phyloP scores from a whole-genome alignment of 2,329 filamentous ascomycete species.

The Knufia fluminis region DNA sequence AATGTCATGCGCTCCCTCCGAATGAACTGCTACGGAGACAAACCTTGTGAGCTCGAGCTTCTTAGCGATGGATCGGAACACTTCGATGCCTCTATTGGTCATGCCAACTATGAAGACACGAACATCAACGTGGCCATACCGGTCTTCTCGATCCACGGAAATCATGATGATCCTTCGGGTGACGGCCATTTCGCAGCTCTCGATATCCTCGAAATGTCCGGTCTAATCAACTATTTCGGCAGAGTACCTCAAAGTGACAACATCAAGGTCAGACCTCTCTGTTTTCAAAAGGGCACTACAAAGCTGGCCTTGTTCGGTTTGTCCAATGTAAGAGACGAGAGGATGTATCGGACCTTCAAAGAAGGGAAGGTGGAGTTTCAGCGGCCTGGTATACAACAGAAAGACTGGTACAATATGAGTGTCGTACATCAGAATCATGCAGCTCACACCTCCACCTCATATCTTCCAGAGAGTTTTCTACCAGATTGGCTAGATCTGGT shows the following conservation, averaged over 20 bases:
- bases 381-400: constrained; percentile 65
- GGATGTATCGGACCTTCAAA: constrained; percentile 84
- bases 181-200: constrained; percentile 86
- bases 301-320: constrained; percentile 90
- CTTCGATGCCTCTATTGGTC: constrained; percentile 79
- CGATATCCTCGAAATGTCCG: constrained; percentile 82
- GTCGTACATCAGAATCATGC: constrained; percentile 95
- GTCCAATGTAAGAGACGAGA: constrained; percentile 92
- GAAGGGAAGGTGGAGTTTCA: constrained; percentile 94
- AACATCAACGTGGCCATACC: constrained; percentile 97
- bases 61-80: constrained; percentile 86
- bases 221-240: constrained; percentile 91
- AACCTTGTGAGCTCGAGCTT: constrained; percentile 90
- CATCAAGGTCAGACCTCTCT: constrained; percentile 80
- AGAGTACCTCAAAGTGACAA: constrained; percentile 87
- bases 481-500: constrained; percentile 86
- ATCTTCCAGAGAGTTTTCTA: constrained; percentile 84
- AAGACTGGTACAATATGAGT: constrained; percentile 94
- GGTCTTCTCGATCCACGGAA: constrained; percentile 96
- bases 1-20: constrained; percentile 93
- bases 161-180: constrained; percentile 96
- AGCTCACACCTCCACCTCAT: constrained; percentile 84
- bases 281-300: constrained; percentile 86
- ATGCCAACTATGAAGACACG: constrained; percentile 95
- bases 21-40: constrained; percentile 89